phyloP scores from a whole-genome alignment of 805 yeast genomes.

The Saccharomyces jurei region DNA sequence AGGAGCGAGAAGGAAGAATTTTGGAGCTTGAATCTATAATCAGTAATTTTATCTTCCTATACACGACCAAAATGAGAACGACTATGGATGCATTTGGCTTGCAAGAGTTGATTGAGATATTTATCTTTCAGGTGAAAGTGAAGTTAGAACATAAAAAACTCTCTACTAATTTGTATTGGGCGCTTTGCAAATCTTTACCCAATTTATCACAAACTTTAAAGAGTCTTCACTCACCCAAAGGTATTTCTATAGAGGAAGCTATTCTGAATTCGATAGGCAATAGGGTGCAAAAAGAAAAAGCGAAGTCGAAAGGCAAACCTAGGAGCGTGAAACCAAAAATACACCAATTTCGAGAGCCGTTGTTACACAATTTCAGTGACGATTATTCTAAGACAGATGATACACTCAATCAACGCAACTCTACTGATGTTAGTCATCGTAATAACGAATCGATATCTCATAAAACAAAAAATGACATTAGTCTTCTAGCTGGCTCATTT shows the following conservation, averaged over 20 bases:
- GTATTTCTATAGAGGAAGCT: neutral
- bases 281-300: neutral
- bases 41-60: conserved; percentile 1
- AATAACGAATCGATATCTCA: neutral
- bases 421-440: neutral
- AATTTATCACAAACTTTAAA: neutral
- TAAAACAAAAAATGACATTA: neutral
- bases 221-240: neutral
- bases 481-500: neutral
- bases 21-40: conserved; percentile 3
- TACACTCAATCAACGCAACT: neutral
- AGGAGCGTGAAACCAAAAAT: neutral
- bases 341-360: neutral
- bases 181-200: neutral
- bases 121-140: neutral
- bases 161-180: neutral
- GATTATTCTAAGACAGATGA: neutral
- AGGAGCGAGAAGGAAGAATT: neutral
- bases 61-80: neutral
- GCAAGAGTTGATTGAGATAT: conserved; percentile 1
- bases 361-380: neutral
- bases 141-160: neutral
- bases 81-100: neutral
- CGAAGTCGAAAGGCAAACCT: neutral
- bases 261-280: neutral